These are phyloP conservation scores for Ophiostoma perfectum DNA, from an alignment of 2,329 filamentous ascomycete species.

Conservation along the genomic window DNA sequence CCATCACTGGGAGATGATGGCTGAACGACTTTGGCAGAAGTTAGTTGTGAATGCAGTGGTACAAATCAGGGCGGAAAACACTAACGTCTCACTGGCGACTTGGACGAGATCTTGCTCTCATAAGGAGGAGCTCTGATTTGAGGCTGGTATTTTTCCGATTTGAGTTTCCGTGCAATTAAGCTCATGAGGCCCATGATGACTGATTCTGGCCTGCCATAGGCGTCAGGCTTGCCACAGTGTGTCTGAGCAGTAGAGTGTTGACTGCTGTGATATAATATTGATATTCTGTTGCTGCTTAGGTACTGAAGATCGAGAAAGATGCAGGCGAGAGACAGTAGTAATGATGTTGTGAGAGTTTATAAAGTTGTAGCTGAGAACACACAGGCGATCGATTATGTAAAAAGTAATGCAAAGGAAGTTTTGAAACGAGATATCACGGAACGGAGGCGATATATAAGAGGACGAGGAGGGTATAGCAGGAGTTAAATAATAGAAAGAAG, in stretches of 20 bases:
- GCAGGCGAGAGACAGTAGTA: no score
- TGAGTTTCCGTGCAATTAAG: conserved; percentile 30
- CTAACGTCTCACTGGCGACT: conserved; percentile 29
- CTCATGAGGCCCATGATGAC: conserved; percentile 33
- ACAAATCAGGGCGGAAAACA: neutral
- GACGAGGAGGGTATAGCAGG: neutral
- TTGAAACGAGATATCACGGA: neutral
- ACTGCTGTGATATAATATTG: neutral
- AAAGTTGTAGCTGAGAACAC: no score
- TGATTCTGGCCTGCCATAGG: conserved; percentile 25
- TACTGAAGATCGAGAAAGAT: neutral
- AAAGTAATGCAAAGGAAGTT: neutral
- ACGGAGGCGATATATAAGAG: neutral
- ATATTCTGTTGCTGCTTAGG: no score
- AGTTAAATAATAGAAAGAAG: neutral
- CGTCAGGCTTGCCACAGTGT: neutral
- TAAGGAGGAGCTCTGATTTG: conserved; percentile 28
- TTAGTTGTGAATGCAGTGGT: neutral
- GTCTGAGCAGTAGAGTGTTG: no score
- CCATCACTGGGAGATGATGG: neutral
- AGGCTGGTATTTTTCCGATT: conserved; percentile 25
- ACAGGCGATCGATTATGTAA: neutral
- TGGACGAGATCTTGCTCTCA: conserved; percentile 24
- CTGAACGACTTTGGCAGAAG: conserved; percentile 17
- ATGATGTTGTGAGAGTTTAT: no score